Conservation (phyloP, 1,284 basidiomycete species). For the Kalmanozyma brasiliensis region DNA sequence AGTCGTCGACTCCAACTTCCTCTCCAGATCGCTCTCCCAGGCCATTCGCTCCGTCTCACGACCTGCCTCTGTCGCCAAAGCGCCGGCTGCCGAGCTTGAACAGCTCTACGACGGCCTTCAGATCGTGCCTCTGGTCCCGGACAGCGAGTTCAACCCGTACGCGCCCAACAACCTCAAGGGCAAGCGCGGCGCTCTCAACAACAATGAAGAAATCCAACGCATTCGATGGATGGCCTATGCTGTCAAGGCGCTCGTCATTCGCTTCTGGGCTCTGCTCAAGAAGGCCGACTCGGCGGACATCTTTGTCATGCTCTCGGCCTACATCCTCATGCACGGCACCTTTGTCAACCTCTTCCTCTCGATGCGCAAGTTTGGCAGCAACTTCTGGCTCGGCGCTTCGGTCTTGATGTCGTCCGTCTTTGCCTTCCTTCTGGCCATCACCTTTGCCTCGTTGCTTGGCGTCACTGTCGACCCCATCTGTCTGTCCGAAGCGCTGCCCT, state of each 20-base stretch:
- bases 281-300: constrained; percentile 97
- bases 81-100: constrained; percentile 32
- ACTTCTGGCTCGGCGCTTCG: constrained; percentile 74
- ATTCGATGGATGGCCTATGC: constrained; percentile 63
- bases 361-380: constrained; percentile 66
- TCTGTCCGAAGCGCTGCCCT: constrained; percentile 93
- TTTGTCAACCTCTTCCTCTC: constrained; percentile 77
- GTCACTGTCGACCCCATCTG: constrained; percentile 92
- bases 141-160: constrained; percentile 45
- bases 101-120: constrained; percentile 37
- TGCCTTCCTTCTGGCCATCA: constrained; percentile 86
- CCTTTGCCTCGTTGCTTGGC: constrained; percentile 82
- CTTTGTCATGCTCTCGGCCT: constrained; percentile 91
- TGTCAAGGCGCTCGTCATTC: constrained; percentile 59
- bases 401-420: constrained; percentile 87
- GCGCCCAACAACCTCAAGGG: constrained; percentile 53
- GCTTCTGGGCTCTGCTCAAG: constrained; percentile 67
- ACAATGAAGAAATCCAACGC: constrained; percentile 54
- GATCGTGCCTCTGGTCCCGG: constrained; percentile 43
- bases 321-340: constrained; percentile 93
- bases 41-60: constrained; percentile 14
- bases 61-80: constrained; percentile 31
- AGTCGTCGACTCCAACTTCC: constrained; percentile 29
- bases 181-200: constrained; percentile 28
- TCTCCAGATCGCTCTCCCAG: constrained; percentile 21